Conservation (phyloP, 208 protist species). For the Trypanosoma brucei region DNA sequence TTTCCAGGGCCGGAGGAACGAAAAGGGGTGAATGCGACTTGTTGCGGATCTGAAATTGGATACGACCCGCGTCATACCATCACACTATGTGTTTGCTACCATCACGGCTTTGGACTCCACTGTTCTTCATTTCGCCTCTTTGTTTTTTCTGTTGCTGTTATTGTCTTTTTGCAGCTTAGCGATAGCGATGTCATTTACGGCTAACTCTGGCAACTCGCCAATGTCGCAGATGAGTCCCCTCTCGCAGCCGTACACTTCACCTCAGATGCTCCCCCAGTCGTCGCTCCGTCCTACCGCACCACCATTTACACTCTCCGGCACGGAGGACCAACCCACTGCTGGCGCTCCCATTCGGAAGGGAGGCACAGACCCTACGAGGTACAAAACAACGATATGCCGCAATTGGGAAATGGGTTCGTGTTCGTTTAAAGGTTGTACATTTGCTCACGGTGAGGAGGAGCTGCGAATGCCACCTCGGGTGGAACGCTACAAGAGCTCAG, state of each 20-base stretch:
- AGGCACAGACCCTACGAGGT: slow-evolving; percentile 71
- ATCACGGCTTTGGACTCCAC: no score
- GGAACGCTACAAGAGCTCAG: slow-evolving; percentile 32
- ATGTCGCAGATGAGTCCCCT: slow-evolving; percentile 40
- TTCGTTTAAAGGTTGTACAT: slow-evolving; percentile 72
- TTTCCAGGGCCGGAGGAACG: no score
- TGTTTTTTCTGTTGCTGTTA: no score
- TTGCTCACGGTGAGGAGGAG: slow-evolving; percentile 82
- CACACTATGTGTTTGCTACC: no score
- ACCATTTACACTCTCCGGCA: slow-evolving; percentile 36
- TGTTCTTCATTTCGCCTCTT: no score
- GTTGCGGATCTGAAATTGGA: no score
- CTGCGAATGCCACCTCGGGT: slow-evolving; percentile 44
- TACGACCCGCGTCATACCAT: no score
- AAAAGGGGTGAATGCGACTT: no score
- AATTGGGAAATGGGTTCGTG: slow-evolving; percentile 75
- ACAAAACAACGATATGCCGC: slow-evolving; percentile 84
- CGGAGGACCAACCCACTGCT: slow-evolving; percentile 31
- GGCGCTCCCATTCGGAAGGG: slow-evolving; percentile 30
- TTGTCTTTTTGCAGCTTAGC: background rate
- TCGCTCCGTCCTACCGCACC: slow-evolving; percentile 18
- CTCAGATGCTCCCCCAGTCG: slow-evolving; percentile 26
- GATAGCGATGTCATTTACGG: slow-evolving; percentile 59
- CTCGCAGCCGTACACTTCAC: slow-evolving; percentile 40
- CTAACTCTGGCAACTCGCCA: slow-evolving; percentile 47